Base-by-base conservation (phyloP, 352 stramenopile genomes). In the Globisporangium camurandrum region DNA sequence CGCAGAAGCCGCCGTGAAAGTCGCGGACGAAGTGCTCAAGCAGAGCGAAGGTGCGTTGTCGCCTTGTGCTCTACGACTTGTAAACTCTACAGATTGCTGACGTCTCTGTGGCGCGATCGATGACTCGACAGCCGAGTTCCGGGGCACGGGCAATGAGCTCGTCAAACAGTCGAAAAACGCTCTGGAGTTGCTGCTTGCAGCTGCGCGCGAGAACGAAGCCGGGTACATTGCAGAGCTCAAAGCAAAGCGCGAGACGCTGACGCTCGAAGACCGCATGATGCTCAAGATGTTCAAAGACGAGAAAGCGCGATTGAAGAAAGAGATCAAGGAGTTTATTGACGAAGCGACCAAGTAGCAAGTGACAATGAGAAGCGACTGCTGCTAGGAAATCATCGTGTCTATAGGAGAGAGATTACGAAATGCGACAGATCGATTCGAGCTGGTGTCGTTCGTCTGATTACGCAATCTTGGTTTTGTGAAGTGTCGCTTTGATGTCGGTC, bases 251-350 rank as follows among this genome's bases (percentile, higher is more conserved):
- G 56, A 66, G 16, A 60, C 68, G 1, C 31, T 75, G 30, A 74
- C 65, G 8, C 69, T 77, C 19, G 83, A 93, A 65, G 80, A 93
- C 54, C 68, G 75, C 47, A 71, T 90, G 61, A 84, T 90, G 80
- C 37, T 87, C 34, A 70, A 91, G 71, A 80, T 78, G 30, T 92
- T 85, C 62, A 91, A 91, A 54, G 75, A 89, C 52, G 83, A 93
- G 54, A 93, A 93, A 53, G 67, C 78, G 20, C 69, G 80, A 61
- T 56, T 92, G 56, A 89, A 93, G 57, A 85, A 89, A 59, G 70
- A 93, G 59, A 75, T 93, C 52, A 87, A 88, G 61, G 75, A 85
- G 33, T 39, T n/a, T n/a, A n/a, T n/a, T n/a, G n/a, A n/a, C n/a
- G n/a, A n/a, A n/a, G 71, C 60, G 39, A 75, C 49, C 57, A 86